Base-by-base conservation (phyloP, 306 rosid genomes). In the barrel medic (Medicago truncatula) region DNA sequence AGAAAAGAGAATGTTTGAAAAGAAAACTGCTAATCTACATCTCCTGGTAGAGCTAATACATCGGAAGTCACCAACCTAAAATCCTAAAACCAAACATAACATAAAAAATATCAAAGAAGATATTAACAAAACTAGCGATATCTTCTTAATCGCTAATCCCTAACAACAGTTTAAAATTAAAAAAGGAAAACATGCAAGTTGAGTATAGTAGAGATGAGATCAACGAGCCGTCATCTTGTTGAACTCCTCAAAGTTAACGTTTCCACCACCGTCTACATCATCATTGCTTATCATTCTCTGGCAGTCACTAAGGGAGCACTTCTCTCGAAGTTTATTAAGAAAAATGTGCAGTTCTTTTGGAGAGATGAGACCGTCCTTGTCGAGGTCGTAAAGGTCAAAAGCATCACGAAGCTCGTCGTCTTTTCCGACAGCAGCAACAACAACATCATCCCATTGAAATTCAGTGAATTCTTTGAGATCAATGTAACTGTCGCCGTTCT, bases 191-290 rank as follows among this genome's bases (percentile, higher is more conserved):
- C 28, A 23, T 23, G 1, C 28, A 2, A 23, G 28, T 23, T 0
- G 2, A 23, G 28, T 23, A 23, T 23, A 23, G 28, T 23, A 31
- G 6, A 31, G 5, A 31, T 31, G 36, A 31, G 44, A 41, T 41
- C 46, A 52, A 3, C 86, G 89, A n/a, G 84, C 65, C 98, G 91
- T 93, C 98, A 91, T 93, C 86, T 86, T 93, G 82, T 93, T 93
- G 86, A 93, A 93, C 81, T 93, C 97, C 53, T 91, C 94, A 80
- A 93, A 93, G 56, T 93, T 91, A 49, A 93, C 97, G 80, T 64
- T 81, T 4, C 94, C 97, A 34, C 91, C 97, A 47, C 98, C 96
- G 65, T 93, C 98, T 1, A 76, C 85, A 9, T 93, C 98, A 5
- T 91, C 98, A 47, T 88, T 85, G n/a, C 78, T 68, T 73, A 93